These are phyloP conservation scores for Blepharisma japonicum DNA, from an alignment of 73 alveolate genomes.

Conservation along the genomic window DNA sequence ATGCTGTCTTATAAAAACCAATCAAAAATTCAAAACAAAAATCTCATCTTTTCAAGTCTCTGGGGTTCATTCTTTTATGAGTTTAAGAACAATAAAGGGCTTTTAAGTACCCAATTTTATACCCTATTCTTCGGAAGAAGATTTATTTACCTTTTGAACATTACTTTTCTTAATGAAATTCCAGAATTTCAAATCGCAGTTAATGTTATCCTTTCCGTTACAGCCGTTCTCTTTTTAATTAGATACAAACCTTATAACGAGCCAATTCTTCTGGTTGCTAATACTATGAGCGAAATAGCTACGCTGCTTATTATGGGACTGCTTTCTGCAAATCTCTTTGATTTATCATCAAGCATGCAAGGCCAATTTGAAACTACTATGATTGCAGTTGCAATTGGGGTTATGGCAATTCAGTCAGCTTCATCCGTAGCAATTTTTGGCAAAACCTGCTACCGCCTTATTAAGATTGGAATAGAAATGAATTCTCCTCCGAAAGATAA, in stretches of 20 bases:
- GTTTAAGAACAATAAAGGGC: not conserved
- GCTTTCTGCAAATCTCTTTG: not conserved
- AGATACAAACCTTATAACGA: not conserved
- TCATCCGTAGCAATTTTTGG: no score
- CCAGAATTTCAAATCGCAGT: slow-evolving; percentile 4
- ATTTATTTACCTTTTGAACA: not conserved
- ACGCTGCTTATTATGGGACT: not conserved
- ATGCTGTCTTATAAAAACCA: no score
- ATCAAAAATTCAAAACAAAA: no score
- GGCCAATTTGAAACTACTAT: no score
- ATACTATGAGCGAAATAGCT: not conserved
- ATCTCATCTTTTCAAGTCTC: not conserved
- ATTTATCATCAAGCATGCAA: no score
- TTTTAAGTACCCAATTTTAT: not conserved
- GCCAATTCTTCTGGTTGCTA: not conserved
- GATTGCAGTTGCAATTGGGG: no score
- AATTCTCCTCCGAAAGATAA: no score
- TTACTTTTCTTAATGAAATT: not conserved
- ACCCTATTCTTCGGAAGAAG: not conserved
- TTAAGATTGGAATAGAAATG: no score
- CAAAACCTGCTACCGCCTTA: no score
- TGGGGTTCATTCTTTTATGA: slow-evolving; percentile 2
- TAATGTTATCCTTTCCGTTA: not conserved
- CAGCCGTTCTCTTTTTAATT: not conserved
- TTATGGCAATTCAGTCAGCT: no score